Evolutionary conservation across 495 filamentous ascomycete genomes (phyloP).

Genomic region (Terfezia boudieri): DNA sequence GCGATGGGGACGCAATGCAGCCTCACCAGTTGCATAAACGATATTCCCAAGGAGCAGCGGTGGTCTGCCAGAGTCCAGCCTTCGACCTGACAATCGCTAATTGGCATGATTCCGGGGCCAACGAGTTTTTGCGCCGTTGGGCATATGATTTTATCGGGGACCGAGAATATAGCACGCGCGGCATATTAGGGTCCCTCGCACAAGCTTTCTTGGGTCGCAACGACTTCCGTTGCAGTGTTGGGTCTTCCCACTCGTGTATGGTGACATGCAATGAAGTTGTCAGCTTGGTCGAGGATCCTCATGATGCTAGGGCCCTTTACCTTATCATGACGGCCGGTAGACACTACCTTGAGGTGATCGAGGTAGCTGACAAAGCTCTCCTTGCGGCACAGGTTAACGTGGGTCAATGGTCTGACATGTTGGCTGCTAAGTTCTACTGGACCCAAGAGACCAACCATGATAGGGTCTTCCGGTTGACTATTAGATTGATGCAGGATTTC

Average conservation of each 20-base stretch:
- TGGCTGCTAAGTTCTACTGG: conserved; percentile 10
- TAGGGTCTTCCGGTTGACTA: conserved; percentile 4
- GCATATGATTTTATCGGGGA: background rate
- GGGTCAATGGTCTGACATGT: conserved; percentile 5
- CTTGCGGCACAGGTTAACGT: conserved; percentile 11
- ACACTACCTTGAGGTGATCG: conserved; percentile 8
- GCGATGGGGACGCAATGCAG: too few relatives aligned
- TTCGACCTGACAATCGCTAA: background rate
- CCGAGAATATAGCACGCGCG: background rate
- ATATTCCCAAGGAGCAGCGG: background rate
- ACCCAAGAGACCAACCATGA: conserved; percentile 6
- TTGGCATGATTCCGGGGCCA: background rate
- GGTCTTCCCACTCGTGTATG: background rate
- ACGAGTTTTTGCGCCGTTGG: background rate
- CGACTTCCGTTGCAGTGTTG: background rate
- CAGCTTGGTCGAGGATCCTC: conserved; percentile 1
- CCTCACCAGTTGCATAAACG: background rate
- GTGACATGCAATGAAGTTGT: conserved; percentile 2
- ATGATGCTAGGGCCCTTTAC: conserved; percentile 6
- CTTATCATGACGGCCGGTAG: conserved; percentile 12
- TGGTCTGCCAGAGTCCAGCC: background rate
- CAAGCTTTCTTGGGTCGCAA: background rate
- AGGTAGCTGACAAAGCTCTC: conserved; percentile 8
- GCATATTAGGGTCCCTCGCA: background rate
- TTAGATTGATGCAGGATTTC: conserved; percentile 7